Base-by-base conservation (phyloP, 2,329 filamentous ascomycete genomes). In the Trichoderma polysporum region DNA sequence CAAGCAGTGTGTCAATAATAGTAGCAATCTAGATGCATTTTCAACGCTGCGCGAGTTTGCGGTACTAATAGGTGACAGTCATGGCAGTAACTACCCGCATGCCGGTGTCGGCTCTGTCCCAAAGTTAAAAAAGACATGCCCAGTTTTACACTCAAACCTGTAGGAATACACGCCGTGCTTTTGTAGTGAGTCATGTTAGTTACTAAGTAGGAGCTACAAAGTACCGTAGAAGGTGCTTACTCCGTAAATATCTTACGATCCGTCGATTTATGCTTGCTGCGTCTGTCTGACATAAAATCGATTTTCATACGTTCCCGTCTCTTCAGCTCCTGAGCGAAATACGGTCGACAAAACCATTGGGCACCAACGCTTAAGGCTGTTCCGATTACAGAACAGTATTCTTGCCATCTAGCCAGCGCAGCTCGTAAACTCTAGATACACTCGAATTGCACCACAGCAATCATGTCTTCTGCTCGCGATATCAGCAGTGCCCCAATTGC, bases 381-480 rank as follows among this genome's bases (percentile, higher is more conserved):
- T 15, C 2, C 29, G 35, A 17, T 22, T 15, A 8, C 2, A 54
- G n/a, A 54, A 15, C 29, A 29, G 13, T 22, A 15, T 19, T 15
- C 13, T 27, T 15, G 7, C 12, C 27, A 27, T 27, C 10, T 15
- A n/a, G n/a, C n/a, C n/a, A n/a, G n/a, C n/a, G n/a, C 12, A 7
- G 8, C n/a, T 9, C 29, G n/a, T n/a, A n/a, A 19, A 22, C 22
- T 19, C 13, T 31, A 19, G 33, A 37, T n/a, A 6, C 12, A 39
- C 37, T 27, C 13, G 19, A 15, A 33, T 63, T 29, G 35, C 49
- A 27, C 13, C 13, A 2, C 33, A 41, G 22, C 50, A 56, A 73
- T 64, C 68, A 84, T 84, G 82, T 74, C 80, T 66, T 75, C 81
- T 50, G 71, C 76, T 72, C 79, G 81, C 74, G 82, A 86, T 69